Evolutionary conservation across 805 yeast species (phyloP), one percentile per base, ranked within the genome.

Genomic region (Scheffersomyces spartinae): DNA sequence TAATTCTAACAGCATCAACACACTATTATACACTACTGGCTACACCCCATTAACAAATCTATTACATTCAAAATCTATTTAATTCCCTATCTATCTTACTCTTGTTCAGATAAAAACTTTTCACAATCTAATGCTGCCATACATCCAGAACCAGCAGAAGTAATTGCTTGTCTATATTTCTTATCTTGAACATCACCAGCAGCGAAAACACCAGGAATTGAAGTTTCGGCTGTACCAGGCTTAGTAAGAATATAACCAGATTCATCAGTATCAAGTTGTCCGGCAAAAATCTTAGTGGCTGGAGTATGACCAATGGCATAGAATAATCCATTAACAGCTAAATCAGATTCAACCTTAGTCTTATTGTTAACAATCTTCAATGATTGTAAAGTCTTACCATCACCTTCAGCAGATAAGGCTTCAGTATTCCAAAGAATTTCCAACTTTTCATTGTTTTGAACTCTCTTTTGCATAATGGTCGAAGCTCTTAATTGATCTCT

Each of bases 91-190:
- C n/a, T n/a, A n/a, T n/a, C n/a, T 28, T 23, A 31, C 20, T 41
- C 47, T 39, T 49, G 46, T 30, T 81, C 93, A 23, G 88, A 61
- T 34, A 86, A 52, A 54, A 68, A 80, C 53, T 73, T 78, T 63
- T 86, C 96, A 47, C 88, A 83, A 46, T 91, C 97, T 34, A 91
- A 70, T 33, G 94, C 98, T 45, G 98, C 98, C 96, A 86, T 88
- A 69, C 98, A 91, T 36, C 98, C 98, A 36, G 95, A 71, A 49
- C 98, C 98, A n/a, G 98, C 98, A 53, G 96, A 85, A 21, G 98
- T 91, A 49, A 91, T 84, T 31, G 98, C 98, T 66, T 91, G 98
- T 74, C 98, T 83, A 61, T 88, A 91, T 52, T 71, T 73, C 56
- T 83, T 78, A 61, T 91, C 98, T 61, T 91, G 98, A 30, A 91